Percentiles rank a stretch among this genome's conserved stretches.
Conservation (phyloP, 208 protist genomes). For the Crithidia mellificae region DNA sequence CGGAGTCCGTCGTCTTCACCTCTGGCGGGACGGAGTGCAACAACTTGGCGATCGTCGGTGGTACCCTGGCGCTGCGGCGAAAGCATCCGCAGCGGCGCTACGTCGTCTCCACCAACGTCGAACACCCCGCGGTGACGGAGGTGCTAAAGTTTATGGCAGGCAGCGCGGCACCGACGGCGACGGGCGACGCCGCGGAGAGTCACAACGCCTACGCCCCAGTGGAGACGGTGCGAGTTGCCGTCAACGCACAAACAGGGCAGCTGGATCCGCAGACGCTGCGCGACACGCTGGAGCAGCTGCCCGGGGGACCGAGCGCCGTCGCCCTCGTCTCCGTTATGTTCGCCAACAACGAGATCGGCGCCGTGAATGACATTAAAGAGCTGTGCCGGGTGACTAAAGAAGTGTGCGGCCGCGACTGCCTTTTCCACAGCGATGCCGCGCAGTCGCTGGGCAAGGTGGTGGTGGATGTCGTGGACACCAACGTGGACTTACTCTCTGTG, state of each 20-base stretch:
- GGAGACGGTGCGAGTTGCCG: constrained; percentile 40
- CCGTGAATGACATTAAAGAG: constrained; percentile 89
- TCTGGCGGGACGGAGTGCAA: constrained; percentile 94
- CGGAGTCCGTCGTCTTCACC: constrained; percentile 90
- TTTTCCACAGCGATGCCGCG: constrained; percentile 95
- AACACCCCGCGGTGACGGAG: constrained; percentile 89
- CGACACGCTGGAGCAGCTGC: constrained; percentile 33
- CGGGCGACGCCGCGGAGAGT: neutral
- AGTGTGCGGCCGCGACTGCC: constrained; percentile 54
- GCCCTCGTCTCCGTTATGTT: constrained; percentile 94
- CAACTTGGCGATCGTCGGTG: constrained; percentile 90
- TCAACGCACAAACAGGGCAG: constrained; percentile 44
- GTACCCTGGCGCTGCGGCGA: constrained; percentile 39
- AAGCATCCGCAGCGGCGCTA: constrained; percentile 31
- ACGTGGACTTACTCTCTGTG: constrained; percentile 96
- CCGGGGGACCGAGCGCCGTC: constrained; percentile 43
- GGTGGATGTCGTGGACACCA: constrained; percentile 91
- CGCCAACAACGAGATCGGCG: constrained; percentile 96
- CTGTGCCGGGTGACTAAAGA: constrained; percentile 70
- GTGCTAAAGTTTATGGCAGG: constrained; percentile 60
- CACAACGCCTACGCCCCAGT: neutral
- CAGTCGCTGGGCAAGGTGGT: constrained; percentile 98
- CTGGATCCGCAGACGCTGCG: constrained; percentile 41
- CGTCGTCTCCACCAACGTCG: constrained; percentile 78
- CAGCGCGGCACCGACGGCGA: neutral